These are phyloP conservation scores for Hanseniaspora uvarum DNA, from an alignment of 1,139 yeast species.

Conservation along the genomic window DNA sequence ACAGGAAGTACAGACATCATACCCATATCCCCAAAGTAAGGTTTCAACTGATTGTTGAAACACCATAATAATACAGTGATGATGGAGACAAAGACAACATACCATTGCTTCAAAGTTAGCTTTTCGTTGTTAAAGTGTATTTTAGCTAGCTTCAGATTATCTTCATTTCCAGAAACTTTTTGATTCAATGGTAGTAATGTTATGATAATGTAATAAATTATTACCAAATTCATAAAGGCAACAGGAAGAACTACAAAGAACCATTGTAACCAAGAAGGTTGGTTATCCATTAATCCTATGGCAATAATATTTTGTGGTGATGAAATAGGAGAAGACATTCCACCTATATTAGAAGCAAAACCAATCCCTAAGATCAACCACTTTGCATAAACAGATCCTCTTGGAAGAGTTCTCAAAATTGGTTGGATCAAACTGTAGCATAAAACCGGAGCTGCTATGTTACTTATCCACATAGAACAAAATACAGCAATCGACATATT, in stretches of 20 bases:
- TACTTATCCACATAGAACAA: constrained; percentile 90
- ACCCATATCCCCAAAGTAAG: constrained; percentile 79
- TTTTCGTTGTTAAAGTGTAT: constrained; percentile 56
- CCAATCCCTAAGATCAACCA: constrained; percentile 85
- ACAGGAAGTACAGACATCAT: constrained; percentile 77
- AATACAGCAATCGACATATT: constrained; percentile 79
- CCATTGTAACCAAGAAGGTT: constrained; percentile 94
- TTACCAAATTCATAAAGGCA: constrained; percentile 47
- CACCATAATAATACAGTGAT: constrained; percentile 81
- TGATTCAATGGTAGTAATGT: constrained; percentile 49
- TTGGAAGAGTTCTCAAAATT: constrained; percentile 67
- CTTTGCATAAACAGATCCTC: constrained; percentile 65
- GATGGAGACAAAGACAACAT: constrained; percentile 54
- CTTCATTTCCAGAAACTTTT: constrained; percentile 26
- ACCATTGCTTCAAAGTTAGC: constrained; percentile 64
- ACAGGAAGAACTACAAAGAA: constrained; percentile 79
- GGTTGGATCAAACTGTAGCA: constrained; percentile 88
- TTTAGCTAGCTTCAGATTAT: constrained; percentile 44
- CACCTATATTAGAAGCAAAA: constrained; percentile 82
- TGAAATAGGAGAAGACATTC: constrained; percentile 94
- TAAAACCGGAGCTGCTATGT: constrained; percentile 91
- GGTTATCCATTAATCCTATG: constrained; percentile 74
- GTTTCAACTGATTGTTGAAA: constrained; percentile 56
- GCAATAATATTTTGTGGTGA: constrained; percentile 93
- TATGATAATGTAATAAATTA: constrained; percentile 62